A percentile compares a stretch with the other conserved stretches of the same genome.
Conservation (phyloP, 2,329 filamentous ascomycete species). For the Colletotrichum karsti region DNA sequence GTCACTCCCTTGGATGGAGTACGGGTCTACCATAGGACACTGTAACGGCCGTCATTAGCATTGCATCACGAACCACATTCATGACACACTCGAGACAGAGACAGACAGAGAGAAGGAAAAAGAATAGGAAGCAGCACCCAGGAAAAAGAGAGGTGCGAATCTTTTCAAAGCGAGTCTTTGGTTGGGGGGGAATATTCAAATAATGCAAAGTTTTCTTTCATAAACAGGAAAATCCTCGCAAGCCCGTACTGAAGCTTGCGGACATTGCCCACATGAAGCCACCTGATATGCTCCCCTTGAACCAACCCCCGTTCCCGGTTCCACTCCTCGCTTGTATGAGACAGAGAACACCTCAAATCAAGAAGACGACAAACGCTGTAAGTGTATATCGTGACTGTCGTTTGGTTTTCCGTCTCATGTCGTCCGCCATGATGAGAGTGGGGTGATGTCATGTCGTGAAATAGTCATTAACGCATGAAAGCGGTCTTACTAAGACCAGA, state of each 20-base stretch:
- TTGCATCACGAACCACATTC: conserved; percentile 1
- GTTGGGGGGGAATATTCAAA: conserved; percentile 23
- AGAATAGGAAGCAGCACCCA: background rate
- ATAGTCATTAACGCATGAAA: conserved; percentile 5
- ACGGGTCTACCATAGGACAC: background rate
- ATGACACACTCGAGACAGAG: background rate
- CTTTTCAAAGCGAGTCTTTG: conserved; percentile 8
- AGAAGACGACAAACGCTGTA: background rate
- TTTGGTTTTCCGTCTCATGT: background rate
- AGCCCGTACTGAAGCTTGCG: background rate
- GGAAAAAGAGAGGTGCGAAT: background rate
- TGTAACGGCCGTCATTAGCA: conserved; percentile 4
- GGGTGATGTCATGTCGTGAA: background rate
- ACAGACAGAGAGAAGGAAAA: background rate
- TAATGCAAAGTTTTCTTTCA: conserved; percentile 11
- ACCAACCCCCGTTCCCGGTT: background rate
- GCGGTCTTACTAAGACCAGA: background rate
- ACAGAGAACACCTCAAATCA: background rate
- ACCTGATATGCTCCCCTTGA: background rate
- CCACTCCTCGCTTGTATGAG: background rate
- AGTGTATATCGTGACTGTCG: background rate
- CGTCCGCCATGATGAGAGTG: background rate
- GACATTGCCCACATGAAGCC: background rate
- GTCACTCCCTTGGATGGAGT: background rate
- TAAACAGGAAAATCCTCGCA: background rate